Percentiles rank a stretch among this genome's conserved stretches.
Evolutionary conservation across 306 rosid genomes (phyloP).

Genomic region (Fagus sylvatica): DNA sequence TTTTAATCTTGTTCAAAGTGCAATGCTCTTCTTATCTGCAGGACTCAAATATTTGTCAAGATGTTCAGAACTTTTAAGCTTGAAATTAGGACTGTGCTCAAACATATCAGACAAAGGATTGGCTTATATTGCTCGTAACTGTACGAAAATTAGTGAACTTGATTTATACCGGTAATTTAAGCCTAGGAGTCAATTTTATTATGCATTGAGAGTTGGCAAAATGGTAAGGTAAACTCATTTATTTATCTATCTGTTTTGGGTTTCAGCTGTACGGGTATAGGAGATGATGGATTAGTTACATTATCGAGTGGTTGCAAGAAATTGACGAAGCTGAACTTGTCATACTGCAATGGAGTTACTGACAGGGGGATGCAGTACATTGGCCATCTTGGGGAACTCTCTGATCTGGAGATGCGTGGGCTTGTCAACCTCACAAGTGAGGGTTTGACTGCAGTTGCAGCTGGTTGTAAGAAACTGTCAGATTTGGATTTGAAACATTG

Average conservation of each 20-base stretch:
- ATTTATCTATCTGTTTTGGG: conserved; percentile 19
- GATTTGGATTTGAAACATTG: conserved; percentile 65
- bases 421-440: conserved; percentile 50
- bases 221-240: conserved; percentile 6
- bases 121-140: conserved; percentile 54
- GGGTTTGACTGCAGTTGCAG: conserved; percentile 52
- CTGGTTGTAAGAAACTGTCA: conserved; percentile 53
- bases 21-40: conserved; percentile 25
- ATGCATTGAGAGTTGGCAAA: conserved; percentile 1
- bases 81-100: conserved; percentile 70
- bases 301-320: conserved; percentile 54
- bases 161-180: conserved; percentile 67
- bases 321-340: conserved; percentile 55
- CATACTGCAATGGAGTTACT: conserved; percentile 61
- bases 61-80: conserved; percentile 45
- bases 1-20: neutral
- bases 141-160: conserved; percentile 52
- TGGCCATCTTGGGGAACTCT: conserved; percentile 44
- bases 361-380: conserved; percentile 50
- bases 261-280: conserved; percentile 56
- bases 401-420: conserved; percentile 61
- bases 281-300: conserved; percentile 62
- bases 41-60: conserved; percentile 56
- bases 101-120: conserved; percentile 67
- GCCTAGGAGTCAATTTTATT: neutral